Conservation (phyloP, 225 moss, liverwort and hornwort genomes). For the Polytrichum commune region DNA sequence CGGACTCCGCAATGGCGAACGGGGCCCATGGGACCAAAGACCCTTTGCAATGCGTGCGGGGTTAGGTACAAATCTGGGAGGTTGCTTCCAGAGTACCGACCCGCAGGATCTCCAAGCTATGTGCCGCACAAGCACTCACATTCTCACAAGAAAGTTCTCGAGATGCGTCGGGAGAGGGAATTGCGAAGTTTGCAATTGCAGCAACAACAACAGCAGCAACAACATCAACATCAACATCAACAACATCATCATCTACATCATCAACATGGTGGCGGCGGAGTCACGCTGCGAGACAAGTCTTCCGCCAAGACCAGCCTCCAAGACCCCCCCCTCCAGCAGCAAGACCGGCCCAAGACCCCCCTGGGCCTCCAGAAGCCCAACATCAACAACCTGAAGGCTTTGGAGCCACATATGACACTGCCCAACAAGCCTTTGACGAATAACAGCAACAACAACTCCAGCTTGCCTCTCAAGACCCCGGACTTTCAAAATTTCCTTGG, state of each 20-base stretch:
- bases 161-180: conserved; percentile 87
- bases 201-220: not conserved
- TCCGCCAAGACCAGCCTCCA: not conserved
- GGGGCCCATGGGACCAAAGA: conserved; percentile 97
- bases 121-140: conserved; percentile 91
- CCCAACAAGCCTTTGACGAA: not conserved
- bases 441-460: not conserved
- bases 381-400: conserved; percentile 21
- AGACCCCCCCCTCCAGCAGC: conserved; percentile 1
- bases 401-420: conserved; percentile 8
- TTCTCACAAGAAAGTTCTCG: conserved; percentile 95
- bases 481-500: too few relatives aligned
- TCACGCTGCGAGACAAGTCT: conserved; percentile 34
- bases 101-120: conserved; percentile 89
- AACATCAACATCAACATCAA: not conserved
- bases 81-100: conserved; percentile 90
- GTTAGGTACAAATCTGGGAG: conserved; percentile 95
- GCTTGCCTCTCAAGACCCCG: too few relatives aligned
- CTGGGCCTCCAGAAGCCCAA: conserved; percentile 14
- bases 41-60: conserved; percentile 93
- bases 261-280: conserved; percentile 28
- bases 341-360: conserved; percentile 19
- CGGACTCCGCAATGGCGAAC: conserved; percentile 98
- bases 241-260: conserved; percentile 19
- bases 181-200: conserved; percentile 19